A percentile compares a stretch with the other conserved stretches of the same genome.
Evolutionary conservation across 306 rosid genomes (phyloP).

Genomic region (Senna tora): DNA sequence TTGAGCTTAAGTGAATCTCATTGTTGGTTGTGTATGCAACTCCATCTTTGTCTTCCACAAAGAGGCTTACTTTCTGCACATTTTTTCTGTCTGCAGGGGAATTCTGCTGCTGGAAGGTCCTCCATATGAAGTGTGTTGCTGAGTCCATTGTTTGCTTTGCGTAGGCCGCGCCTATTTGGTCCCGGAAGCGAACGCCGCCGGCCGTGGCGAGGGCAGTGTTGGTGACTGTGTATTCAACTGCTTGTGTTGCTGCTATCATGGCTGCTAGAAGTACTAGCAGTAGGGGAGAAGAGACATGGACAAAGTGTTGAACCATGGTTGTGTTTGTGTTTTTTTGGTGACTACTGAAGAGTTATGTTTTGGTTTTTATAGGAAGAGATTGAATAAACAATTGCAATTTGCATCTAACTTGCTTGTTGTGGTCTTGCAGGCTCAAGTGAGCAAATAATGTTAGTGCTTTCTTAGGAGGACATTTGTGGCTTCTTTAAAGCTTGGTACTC

Average conservation of each 20-base stretch:
- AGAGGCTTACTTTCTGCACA: slow-evolving; percentile 20
- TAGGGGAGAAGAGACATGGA: not conserved
- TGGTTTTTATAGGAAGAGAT: not conserved
- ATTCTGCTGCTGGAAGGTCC: slow-evolving; percentile 28
- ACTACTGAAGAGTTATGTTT: not conserved
- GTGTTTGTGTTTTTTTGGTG: not conserved
- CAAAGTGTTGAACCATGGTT: not conserved
- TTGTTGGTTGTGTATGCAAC: slow-evolving; percentile 40
- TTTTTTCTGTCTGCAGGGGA: slow-evolving; percentile 34
- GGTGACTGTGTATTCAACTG: not conserved
- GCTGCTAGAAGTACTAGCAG: not conserved
- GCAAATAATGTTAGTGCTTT: not conserved
- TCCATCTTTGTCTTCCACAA: slow-evolving; percentile 43
- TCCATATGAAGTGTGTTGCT: slow-evolving; percentile 46
- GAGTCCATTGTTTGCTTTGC: slow-evolving; percentile 39
- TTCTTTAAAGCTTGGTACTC: not conserved
- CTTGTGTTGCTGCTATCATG: not conserved
- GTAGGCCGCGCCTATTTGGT: slow-evolving; percentile 30
- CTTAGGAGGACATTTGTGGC: too few species aligned
- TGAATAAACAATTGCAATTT: not conserved
- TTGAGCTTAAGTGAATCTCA: slow-evolving; percentile 49
- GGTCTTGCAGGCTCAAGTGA: not conserved
- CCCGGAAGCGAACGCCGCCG: not conserved
- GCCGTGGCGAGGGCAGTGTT: not conserved
- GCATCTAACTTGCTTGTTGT: not conserved